A percentile compares a stretch with the other conserved stretches of the same genome.
phyloP scores from a whole-genome alignment of 2,329 filamentous ascomycete species.

The Zymoseptoria passerinii region DNA sequence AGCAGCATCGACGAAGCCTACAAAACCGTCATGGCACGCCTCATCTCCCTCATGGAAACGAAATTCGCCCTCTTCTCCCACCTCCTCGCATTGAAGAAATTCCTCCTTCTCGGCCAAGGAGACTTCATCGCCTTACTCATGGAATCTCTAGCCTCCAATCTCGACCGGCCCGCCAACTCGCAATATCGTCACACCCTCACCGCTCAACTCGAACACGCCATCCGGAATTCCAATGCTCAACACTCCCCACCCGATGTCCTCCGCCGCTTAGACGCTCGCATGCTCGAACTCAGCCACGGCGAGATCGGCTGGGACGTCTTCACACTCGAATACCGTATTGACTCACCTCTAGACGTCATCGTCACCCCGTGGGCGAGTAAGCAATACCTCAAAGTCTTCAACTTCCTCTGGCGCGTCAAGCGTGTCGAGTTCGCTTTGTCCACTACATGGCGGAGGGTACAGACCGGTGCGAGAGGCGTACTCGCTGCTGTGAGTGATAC shows the following conservation, averaged over 20 bases:
- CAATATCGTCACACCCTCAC: constrained; percentile 96
- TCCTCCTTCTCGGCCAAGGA: constrained; percentile 86
- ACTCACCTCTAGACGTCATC: constrained; percentile 91
- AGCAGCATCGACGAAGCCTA: constrained; percentile 94
- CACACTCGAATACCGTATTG: constrained; percentile 96
- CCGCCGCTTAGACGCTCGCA: constrained; percentile 85
- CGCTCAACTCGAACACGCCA: constrained; percentile 95
- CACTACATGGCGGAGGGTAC: constrained; percentile 87
- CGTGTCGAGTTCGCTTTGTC: constrained; percentile 89
- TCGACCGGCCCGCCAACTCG: constrained; percentile 90
- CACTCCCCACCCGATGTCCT: constrained; percentile 90
- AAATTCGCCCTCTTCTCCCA: constrained; percentile 96
- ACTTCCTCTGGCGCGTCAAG: constrained; percentile 97
- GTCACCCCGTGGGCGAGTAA: constrained; percentile 92
- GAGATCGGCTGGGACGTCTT: constrained; percentile 99
- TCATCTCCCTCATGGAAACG: constrained; percentile 86
- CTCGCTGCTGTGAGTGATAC: constrained; percentile 66
- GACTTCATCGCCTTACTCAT: constrained; percentile 96
- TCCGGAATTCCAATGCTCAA: constrained; percentile 93
- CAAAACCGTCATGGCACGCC: constrained; percentile 91
- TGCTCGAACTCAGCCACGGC: constrained; percentile 91
- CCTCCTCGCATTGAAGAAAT: constrained; percentile 83
- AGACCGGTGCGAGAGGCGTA: constrained; percentile 90
- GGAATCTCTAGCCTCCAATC: constrained; percentile 87
- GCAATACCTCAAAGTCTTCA: constrained; percentile 98